phyloP scores from a whole-genome alignment of 2,329 filamentous ascomycete genomes.

The Pseudogymnoascus sp. region DNA sequence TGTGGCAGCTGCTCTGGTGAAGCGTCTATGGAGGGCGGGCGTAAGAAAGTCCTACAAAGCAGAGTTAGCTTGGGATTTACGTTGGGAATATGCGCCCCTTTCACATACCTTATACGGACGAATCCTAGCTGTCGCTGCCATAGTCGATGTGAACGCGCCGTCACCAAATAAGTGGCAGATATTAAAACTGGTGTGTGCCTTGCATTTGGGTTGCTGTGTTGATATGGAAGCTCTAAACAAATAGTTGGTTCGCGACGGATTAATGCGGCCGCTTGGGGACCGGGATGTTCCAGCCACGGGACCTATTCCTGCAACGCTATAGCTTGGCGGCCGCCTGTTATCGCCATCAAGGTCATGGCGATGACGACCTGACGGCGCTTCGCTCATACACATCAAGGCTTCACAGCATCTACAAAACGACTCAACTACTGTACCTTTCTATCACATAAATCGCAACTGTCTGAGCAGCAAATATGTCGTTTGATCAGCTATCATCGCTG shows the following conservation, averaged over 20 bases:
- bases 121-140: conserved; percentile 30
- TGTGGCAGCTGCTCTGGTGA: conserved; percentile 68
- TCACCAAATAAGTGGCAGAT: conserved; percentile 11
- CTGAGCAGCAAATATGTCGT: conserved; percentile 63
- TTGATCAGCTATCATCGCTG: conserved; percentile 76
- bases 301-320: conserved; percentile 1
- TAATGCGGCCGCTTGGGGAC: conserved; percentile 12
- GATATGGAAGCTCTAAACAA: conserved; percentile 13
- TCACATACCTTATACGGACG: conserved; percentile 37
- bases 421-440: background rate
- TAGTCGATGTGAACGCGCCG: conserved; percentile 18
- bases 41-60: conserved; percentile 66
- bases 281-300: conserved; percentile 7
- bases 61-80: conserved; percentile 54
- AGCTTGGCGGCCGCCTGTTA: conserved; percentile 3
- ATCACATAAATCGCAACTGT: background rate
- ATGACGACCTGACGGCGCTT: conserved; percentile 9
- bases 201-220: conserved; percentile 11
- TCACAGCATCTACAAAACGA: conserved; percentile 4
- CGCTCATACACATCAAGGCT: background rate
- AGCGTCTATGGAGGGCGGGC: conserved; percentile 79
- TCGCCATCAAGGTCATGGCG: conserved; percentile 13
- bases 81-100: conserved; percentile 44
- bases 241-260: conserved; percentile 12
- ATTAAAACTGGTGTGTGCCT: conserved; percentile 7